Percentiles rank a stretch among this genome's conserved stretches.
These are phyloP conservation scores for Trifolium fragiferum DNA, from an alignment of 306 rosid genomes.

Conservation along the genomic window DNA sequence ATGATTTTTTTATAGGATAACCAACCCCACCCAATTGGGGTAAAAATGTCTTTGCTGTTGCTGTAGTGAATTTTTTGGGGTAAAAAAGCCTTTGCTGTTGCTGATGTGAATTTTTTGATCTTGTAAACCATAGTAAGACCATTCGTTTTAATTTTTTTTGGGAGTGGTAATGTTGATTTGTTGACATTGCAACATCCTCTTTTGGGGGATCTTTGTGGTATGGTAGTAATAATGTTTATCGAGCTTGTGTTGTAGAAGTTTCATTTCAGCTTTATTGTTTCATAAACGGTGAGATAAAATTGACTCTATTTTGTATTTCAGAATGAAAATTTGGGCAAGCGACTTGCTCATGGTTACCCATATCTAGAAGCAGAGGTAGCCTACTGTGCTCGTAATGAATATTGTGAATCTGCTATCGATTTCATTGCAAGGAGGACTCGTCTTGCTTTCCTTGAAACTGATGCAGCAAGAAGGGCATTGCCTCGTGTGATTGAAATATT, in stretches of 20 bases:
- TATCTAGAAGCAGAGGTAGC: conserved; percentile 99
- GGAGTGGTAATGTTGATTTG: background rate
- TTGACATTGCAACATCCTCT: conserved; percentile 12
- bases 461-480: conserved; percentile 86
- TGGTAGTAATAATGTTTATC: conserved; percentile 9
- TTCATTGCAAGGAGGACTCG: conserved; percentile 96
- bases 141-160: background rate
- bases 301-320: conserved; percentile 41
- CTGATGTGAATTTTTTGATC: background rate
- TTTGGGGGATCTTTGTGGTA: conserved; percentile 17
- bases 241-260: conserved; percentile 18
- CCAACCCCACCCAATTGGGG: background rate
- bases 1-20: background rate
- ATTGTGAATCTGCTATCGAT: conserved; percentile 93
- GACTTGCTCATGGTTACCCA: conserved; percentile 97
- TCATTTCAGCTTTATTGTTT: conserved; percentile 15
- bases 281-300: conserved; percentile 1
- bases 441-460: conserved; percentile 95
- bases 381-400: conserved; percentile 94
- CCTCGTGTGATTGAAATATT: conserved; percentile 87
- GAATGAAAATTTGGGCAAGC: conserved; percentile 89
- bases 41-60: background rate
- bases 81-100: background rate
- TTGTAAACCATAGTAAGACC: background rate
- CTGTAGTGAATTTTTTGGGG: background rate